Evolutionary conservation across 1,284 basidiomycete genomes (phyloP), one percentile per base, ranked within the genome.

Genomic region (Chondrostereum purpureum): DNA sequence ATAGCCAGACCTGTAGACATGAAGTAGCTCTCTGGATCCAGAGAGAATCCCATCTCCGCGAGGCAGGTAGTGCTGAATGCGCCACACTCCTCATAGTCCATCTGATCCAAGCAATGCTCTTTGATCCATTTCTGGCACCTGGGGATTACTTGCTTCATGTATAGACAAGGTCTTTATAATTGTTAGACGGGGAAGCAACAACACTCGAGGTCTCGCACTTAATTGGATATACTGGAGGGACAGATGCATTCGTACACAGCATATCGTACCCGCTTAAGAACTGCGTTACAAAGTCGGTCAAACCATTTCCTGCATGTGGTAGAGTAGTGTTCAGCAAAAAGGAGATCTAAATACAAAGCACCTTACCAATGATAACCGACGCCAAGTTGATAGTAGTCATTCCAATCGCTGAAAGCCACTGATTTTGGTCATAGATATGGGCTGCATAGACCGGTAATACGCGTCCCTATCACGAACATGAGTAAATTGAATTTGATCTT

Each of bases 401-500:
- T 2, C 75, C 77, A 0, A 62, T 65, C n/a, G 65, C 63, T 17
- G 67, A 58, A 18, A 76, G 66, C 17, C 60, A 54, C 16, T 65
- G 59, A 56, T 88, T 85, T 39, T 77, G 72, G 58, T 86, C 81
- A 27, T 76, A 70, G 0, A 86, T 70, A 5, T 74, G 72, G 1
- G 75, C 67, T 0, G 82, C 83, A 51, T 82, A 85, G 2, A 81
- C 63, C 1, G 83, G 83, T 10, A 85, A 64, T 61, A 83, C 83
- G n/a, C 81, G 73, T 2, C 83, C 81, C 59, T 60, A 45, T n/a
- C 27, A 31, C 27, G 8, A 31, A 8, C 8, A 31, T 31, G 27
- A 8, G 27, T 31, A 31, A 31, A 31, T 8, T 31, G 27, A 31
- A 31, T 8, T n/a, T 8, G n/a, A n/a, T n/a, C n/a, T n/a, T n/a